These are phyloP conservation scores for Agrocybe pediades DNA, from an alignment of 768 basidiomycete genomes.

Conservation along the genomic window DNA sequence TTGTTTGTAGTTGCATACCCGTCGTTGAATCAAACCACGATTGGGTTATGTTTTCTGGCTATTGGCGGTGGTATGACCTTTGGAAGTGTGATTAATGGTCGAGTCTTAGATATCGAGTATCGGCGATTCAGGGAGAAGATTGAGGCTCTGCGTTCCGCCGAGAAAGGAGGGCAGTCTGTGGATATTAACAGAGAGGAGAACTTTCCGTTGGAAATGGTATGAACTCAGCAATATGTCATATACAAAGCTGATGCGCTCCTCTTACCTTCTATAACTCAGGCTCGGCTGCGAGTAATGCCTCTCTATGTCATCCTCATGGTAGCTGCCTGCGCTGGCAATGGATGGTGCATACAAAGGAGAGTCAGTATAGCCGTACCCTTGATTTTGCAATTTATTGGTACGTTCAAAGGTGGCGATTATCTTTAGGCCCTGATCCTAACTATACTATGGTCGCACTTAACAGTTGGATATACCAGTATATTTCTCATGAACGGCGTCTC, in stretches of 20 bases:
- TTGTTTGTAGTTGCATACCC: conserved; percentile 62
- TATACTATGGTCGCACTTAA: background rate
- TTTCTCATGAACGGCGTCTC: conserved; percentile 57
- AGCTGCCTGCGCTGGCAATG: conserved; percentile 51
- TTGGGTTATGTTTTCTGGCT: conserved; percentile 79
- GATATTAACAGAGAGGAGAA: conserved; percentile 26
- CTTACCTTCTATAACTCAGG: conserved; percentile 28
- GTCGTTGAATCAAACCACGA: conserved; percentile 56
- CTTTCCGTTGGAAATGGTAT: conserved; percentile 61
- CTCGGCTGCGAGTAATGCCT: conserved; percentile 51
- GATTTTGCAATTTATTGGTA: conserved; percentile 43
- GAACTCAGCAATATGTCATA: background rate
- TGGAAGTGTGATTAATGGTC: conserved; percentile 60
- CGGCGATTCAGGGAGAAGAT: conserved; percentile 36
- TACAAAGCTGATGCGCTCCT: conserved; percentile 19
- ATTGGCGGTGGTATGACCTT: conserved; percentile 72
- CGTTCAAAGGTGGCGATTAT: conserved; percentile 2
- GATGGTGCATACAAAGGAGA: conserved; percentile 56
- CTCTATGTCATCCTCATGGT: conserved; percentile 38
- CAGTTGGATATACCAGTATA: conserved; percentile 53
- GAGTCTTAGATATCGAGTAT: conserved; percentile 69
- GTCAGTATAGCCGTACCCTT: conserved; percentile 56
- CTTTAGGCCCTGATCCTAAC: background rate
- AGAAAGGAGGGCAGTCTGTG: background rate
- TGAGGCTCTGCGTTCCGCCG: conserved; percentile 2